Conservation (phyloP, 208 protist genomes). For the Leishmania braziliensis region DNA sequence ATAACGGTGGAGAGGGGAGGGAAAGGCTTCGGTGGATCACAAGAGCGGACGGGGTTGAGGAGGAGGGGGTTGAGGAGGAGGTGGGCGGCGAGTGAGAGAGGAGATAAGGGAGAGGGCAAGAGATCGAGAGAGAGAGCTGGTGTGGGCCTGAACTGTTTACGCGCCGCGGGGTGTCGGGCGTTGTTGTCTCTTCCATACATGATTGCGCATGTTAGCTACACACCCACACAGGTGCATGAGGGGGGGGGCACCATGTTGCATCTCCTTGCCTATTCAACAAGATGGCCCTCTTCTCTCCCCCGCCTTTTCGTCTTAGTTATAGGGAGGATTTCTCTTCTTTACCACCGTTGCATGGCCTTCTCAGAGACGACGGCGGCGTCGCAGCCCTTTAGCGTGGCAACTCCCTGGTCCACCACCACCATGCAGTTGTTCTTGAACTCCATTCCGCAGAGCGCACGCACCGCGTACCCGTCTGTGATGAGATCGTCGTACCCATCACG, state of each 20-base stretch:
- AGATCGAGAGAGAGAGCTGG: background rate
- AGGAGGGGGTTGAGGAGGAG: background rate
- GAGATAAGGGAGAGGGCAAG: background rate
- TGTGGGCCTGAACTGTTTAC: background rate
- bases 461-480: conserved; percentile 46
- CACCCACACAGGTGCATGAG: background rate
- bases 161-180: too few species aligned
- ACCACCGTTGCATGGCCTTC: conserved; percentile 39
- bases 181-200: background rate
- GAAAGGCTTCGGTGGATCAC: background rate
- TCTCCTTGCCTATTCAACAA: background rate
- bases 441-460: conserved; percentile 75
- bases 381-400: conserved; percentile 30
- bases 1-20: background rate
- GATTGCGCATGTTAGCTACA: background rate
- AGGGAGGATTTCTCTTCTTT: background rate
- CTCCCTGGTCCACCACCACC: conserved; percentile 21
- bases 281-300: background rate
- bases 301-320: background rate
- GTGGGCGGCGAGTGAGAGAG: background rate
- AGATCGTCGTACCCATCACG: conserved; percentile 37
- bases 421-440: conserved; percentile 51
- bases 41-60: background rate
- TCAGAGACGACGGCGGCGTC: conserved; percentile 3
- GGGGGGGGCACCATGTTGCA: background rate